Base-by-base conservation (phyloP, 495 filamentous ascomycete species). In the Apodospora peruviana region DNA sequence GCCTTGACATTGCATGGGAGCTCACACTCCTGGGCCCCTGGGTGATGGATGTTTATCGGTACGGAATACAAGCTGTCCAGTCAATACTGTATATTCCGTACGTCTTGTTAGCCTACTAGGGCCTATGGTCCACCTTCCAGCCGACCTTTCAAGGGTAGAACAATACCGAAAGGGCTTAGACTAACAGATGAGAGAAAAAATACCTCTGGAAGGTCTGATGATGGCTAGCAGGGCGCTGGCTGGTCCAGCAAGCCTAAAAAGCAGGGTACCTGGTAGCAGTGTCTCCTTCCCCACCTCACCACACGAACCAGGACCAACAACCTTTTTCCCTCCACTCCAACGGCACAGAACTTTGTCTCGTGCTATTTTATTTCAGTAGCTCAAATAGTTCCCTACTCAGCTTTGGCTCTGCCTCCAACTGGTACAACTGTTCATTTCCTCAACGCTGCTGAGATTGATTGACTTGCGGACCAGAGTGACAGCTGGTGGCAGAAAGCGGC, bases 101-200 rank as follows among this genome's bases (percentile, higher is more conserved):
- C n/a, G n/a, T 14, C 27, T 32, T 32, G 27, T 14, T 14, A 7
- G 27, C 27, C 27, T 14, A 32, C 27, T 32, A 14, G 14, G 27
- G 27, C 14, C 27, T 14, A 7, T 32, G 46, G 54, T 60, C 54
- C 44, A 47, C 56, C 47, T 41, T 34, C 47, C 53, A 55, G 50
- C 51, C 39, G 47, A 52, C 61, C 58, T 55, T 40, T 59, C 58
- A 58, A 57, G 47, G 55, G 53, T 22, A 47, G 51, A 44, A 56
- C 50, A 56, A 43, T 57, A 55, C 62, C 59, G 50, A 60, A 53
- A 51, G 50, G 61, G 53, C 52, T 56, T 62, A 62, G 59, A 57
- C 52, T 56, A 50, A 56, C 5, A 24, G 32, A 9, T 27, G 35
- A 44, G 40, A 55, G 54, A 45, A 50, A 52, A 53, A 20, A 39